phyloP scores from a whole-genome alignment of 192 early-diverging fungal genomes.

The Coemansia sp. region DNA sequence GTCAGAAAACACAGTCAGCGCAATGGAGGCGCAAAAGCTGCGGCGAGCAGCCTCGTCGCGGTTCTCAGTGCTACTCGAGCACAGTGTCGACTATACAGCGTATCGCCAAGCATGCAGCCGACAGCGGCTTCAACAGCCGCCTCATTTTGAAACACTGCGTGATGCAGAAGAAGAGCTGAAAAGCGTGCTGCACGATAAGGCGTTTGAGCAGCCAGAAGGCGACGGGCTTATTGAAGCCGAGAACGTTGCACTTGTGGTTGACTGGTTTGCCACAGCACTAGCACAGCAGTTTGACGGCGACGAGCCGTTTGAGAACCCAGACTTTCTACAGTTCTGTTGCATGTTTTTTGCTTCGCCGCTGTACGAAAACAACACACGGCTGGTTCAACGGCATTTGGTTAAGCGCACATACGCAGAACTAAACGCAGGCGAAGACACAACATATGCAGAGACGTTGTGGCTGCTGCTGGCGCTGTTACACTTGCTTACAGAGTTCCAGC shows the following conservation, averaged over 20 bases:
- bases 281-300: conserved; percentile 40
- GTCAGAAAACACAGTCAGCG: neutral
- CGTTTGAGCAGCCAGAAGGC: conserved; percentile 17
- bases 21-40: neutral
- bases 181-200: conserved; percentile 42
- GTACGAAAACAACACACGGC: conserved; percentile 50
- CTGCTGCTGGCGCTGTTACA: conserved; percentile 47
- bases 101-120: conserved; percentile 32
- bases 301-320: conserved; percentile 52
- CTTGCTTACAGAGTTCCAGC: conserved; percentile 46
- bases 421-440: conserved; percentile 13
- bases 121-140: conserved; percentile 38
- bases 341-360: conserved; percentile 54
- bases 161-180: conserved; percentile 46
- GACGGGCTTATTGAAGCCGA: conserved; percentile 30
- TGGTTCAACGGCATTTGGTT: conserved; percentile 51
- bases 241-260: conserved; percentile 48
- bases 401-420: conserved; percentile 52
- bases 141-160: conserved; percentile 38
- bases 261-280: conserved; percentile 50
- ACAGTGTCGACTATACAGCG: conserved; percentile 46
- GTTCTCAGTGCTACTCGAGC: conserved; percentile 43
- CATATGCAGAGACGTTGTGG: conserved; percentile 36
- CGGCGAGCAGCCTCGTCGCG: conserved; percentile 38
- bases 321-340: conserved; percentile 48